Percentiles rank a stretch among this genome's conserved stretches.
These are phyloP conservation scores for Pyracantha coccinea DNA, from an alignment of 331 rosid genomes.

Conservation along the genomic window DNA sequence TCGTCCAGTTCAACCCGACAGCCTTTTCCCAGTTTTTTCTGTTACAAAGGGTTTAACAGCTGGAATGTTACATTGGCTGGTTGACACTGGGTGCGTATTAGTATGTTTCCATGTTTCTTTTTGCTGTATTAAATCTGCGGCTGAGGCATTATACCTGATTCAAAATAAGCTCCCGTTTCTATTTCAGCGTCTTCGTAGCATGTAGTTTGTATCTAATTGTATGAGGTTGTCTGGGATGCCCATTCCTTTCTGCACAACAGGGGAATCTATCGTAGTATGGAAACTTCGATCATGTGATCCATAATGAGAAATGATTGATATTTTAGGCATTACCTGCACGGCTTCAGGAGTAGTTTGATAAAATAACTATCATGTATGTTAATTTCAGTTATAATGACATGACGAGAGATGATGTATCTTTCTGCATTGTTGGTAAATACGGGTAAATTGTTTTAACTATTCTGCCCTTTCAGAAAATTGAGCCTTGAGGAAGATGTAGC, in stretches of 20 bases:
- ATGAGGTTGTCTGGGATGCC: neutral
- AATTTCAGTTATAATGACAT: neutral
- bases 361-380: neutral
- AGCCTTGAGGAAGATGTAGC: constrained; percentile 73
- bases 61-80: constrained; percentile 97
- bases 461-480: constrained; percentile 33
- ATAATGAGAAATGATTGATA: neutral
- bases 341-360: neutral
- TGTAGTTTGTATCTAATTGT: neutral
- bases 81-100: constrained; percentile 69
- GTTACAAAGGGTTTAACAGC: constrained; percentile 90
- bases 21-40: constrained; percentile 93
- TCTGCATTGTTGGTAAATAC: neutral
- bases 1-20: constrained; percentile 93
- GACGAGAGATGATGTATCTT: neutral
- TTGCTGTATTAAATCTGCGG: no score
- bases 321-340: neutral
- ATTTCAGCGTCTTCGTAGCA: neutral
- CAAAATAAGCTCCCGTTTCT: neutral
- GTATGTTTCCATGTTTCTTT: neutral
- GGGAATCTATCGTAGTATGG: neutral
- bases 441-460: neutral
- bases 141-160: no score
- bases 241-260: neutral
- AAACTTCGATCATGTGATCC: neutral